Evolutionary conservation across 2,329 filamentous ascomycete genomes (phyloP), one percentile per base, ranked within the genome.

Genomic region (Cadophora sp.): DNA sequence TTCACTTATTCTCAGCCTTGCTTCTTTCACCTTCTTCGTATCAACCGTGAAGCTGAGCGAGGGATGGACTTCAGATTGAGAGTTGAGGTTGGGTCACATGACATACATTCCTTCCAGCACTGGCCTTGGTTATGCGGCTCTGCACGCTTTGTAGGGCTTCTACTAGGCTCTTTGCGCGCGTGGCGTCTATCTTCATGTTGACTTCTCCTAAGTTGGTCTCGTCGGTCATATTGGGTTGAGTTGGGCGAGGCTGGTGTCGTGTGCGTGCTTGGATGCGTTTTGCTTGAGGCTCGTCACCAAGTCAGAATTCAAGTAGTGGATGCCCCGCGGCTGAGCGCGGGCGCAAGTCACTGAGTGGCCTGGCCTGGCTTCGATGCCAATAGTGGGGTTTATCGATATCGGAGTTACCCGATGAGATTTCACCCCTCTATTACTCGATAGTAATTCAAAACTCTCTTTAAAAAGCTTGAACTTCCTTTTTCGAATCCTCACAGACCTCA

Each of bases 101-200:
- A 80, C 86, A 79, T 80, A 89, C 87, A 74, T 84, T 82, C 70
- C 85, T 82, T 66, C 85, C 85, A 24, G 82, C 81, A 24, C 85
- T 83, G 53, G 84, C 85, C 48, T 85, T 80, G 37, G 83, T 78
- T 68, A 93, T 81, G 53, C 88, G 86, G 59, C 86, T 82, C 61
- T 83, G 85, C 64, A 93, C 88, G 53, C 83, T 79, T 73, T 84
- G 80, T 69, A 93, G 82, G 76, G 92, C 90, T 31, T 87, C 83
- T 70, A 87, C 78, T 68, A 93, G 87, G 66, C 83, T 82, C 68
- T 86, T 83, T 55, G 90, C 89, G 79, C 91, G 86, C 64, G 84
- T 77, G 0, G 87, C 83, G 72, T 90, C 84, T 71, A 91, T 81
- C 75, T 87, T 87, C 87, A 91, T 91, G 55, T 70, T 61, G 31